A percentile compares a stretch with the other conserved stretches of the same genome.
These are phyloP conservation scores for Mycotypha africana DNA, from an alignment of 371 early-diverging fungal species.

Conservation along the genomic window DNA sequence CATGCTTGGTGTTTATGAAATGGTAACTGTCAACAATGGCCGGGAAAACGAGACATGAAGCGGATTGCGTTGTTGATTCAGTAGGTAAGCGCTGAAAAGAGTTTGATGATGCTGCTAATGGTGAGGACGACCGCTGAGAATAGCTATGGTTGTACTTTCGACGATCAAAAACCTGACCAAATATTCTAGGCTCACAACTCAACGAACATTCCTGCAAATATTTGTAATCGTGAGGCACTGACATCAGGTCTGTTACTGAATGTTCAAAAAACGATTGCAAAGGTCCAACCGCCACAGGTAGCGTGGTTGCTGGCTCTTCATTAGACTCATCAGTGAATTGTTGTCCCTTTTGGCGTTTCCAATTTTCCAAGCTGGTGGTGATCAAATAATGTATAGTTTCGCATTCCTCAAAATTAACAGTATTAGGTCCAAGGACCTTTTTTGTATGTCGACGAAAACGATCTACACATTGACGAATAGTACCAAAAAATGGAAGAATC, in stretches of 20 bases:
- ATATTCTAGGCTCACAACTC: slow-evolving; percentile 52
- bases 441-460: slow-evolving; percentile 23
- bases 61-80: too few relatives aligned
- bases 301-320: not conserved
- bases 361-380: slow-evolving; percentile 19
- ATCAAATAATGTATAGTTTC: slow-evolving; percentile 34
- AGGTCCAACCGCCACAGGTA: slow-evolving; percentile 20
- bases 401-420: slow-evolving; percentile 39
- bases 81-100: too few relatives aligned
- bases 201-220: slow-evolving; percentile 50
- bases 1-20: slow-evolving; percentile 14
- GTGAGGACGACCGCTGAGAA: too few relatives aligned
- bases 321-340: too few relatives aligned
- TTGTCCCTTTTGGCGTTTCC: slow-evolving; percentile 9
- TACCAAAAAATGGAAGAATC: slow-evolving; percentile 37
- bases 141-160: too few relatives aligned
- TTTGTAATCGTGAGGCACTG: slow-evolving; percentile 41
- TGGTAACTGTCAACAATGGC: slow-evolving; percentile 33
- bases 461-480: slow-evolving; percentile 34
- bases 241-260: slow-evolving; percentile 27
- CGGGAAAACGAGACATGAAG: slow-evolving; percentile 38
- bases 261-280: slow-evolving; percentile 40
- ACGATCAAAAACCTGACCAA: slow-evolving; percentile 44
- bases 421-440: slow-evolving; percentile 5
- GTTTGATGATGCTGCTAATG: too few relatives aligned